phyloP scores from a whole-genome alignment of 176 grass and related monocot genomes.

The Bromus sterilis region DNA sequence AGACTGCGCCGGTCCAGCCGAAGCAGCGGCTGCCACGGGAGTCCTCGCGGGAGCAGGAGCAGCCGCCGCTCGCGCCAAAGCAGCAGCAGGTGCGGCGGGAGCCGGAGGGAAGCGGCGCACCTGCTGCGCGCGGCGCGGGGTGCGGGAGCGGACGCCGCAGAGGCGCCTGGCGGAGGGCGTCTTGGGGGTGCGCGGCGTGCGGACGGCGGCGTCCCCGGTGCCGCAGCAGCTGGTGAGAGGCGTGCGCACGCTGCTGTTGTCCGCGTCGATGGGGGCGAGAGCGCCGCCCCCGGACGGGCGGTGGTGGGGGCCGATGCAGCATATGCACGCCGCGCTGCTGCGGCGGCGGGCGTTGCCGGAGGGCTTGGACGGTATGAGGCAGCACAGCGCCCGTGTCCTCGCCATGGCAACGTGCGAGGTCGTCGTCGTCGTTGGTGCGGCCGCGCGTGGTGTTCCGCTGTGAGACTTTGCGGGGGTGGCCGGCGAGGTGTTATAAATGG shows the following conservation, averaged over 20 bases:
- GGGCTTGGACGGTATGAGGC: constrained; percentile 33
- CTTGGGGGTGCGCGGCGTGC: constrained; percentile 21
- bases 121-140: constrained; percentile 37
- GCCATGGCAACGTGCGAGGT: constrained; percentile 14
- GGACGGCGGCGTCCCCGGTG: background rate
- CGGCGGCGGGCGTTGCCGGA: constrained; percentile 12
- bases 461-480: background rate
- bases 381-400: constrained; percentile 33
- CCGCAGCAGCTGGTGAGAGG: constrained; percentile 42
- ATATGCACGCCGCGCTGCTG: constrained; percentile 62
- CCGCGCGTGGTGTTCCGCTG: too few species aligned
- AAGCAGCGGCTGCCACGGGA: background rate
- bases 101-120: constrained; percentile 9
- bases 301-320: constrained; percentile 62
- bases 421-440: background rate
- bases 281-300: background rate
- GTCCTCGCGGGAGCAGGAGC: background rate
- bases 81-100: background rate
- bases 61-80: background rate
- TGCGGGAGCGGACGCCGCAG: constrained; percentile 40
- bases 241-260: constrained; percentile 18
- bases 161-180: constrained; percentile 36
- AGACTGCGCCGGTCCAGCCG: background rate
- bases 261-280: background rate
- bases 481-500: constrained; percentile 34